Percentiles rank a stretch among this genome's conserved stretches.
These are phyloP conservation scores for Nyctanthes arbortristis DNA, from an alignment of 257 asterid genomes.

Conservation along the genomic window DNA sequence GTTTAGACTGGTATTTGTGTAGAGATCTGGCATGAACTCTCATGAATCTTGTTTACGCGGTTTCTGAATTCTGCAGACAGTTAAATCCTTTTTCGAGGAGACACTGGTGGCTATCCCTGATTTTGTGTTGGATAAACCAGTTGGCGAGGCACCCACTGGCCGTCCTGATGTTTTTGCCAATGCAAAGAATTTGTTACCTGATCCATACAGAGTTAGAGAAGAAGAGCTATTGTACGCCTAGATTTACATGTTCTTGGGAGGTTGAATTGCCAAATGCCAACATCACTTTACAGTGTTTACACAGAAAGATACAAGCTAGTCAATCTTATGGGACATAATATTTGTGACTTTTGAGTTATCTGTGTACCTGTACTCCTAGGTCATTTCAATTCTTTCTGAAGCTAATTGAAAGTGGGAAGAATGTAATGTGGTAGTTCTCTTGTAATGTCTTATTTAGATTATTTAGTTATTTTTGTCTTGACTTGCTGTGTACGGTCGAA, in stretches of 20 bases:
- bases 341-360: conserved; percentile 6
- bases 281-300: background rate
- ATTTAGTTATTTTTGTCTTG: no score
- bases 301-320: background rate
- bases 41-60: conserved; percentile 10
- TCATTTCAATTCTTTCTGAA: background rate
- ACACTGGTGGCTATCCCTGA: conserved; percentile 69
- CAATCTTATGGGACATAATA: background rate
- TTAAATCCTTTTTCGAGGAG: conserved; percentile 69
- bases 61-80: conserved; percentile 50
- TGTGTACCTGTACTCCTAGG: background rate
- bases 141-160: conserved; percentile 41
- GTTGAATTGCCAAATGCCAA: conserved; percentile 7
- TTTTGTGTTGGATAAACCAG: conserved; percentile 71
- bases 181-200: conserved; percentile 63
- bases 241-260: conserved; percentile 10
- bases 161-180: conserved; percentile 50
- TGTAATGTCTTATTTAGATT: background rate
- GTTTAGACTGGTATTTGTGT: background rate
- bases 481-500: background rate
- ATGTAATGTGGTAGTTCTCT: background rate
- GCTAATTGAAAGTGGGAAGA: background rate
- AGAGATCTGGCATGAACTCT: background rate
- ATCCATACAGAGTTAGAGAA: conserved; percentile 52
- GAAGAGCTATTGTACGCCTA: conserved; percentile 74